Conservation (phyloP, 2,329 filamentous ascomycete species). For the Emericellopsis atlantica region DNA sequence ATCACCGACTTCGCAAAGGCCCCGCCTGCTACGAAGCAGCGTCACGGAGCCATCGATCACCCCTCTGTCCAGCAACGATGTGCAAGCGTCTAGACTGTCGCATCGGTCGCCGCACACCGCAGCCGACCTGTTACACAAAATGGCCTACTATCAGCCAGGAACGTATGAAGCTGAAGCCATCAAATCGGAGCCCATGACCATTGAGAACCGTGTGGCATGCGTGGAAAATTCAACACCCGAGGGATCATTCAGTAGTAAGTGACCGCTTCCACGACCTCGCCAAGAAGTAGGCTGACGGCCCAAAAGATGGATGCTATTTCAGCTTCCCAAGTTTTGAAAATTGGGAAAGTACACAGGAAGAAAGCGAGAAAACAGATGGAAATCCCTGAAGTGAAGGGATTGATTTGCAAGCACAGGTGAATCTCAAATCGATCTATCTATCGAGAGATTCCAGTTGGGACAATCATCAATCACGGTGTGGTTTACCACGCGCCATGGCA, state of each 20-base stretch:
- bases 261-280: too few species aligned
- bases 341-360: slow-evolving; percentile 33
- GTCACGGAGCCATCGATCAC: slow-evolving; percentile 47
- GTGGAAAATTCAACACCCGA: background rate
- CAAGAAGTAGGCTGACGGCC: background rate
- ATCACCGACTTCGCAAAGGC: slow-evolving; percentile 21
- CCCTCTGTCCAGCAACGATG: slow-evolving; percentile 31
- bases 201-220: background rate
- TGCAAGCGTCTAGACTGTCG: slow-evolving; percentile 30
- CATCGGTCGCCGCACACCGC: slow-evolving; percentile 20
- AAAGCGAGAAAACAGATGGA: slow-evolving; percentile 1
- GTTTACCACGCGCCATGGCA: too few species aligned
- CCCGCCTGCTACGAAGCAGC: slow-evolving; percentile 39
- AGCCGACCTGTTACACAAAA: slow-evolving; percentile 39
- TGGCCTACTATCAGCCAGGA: slow-evolving; percentile 19
- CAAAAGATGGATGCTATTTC: slow-evolving; percentile 38
- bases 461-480: too few species aligned
- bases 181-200: slow-evolving; percentile 1
- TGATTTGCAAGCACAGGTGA: too few species aligned
- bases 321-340: slow-evolving; percentile 65
- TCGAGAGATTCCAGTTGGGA: too few species aligned
- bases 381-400: background rate
- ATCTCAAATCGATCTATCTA: too few species aligned
- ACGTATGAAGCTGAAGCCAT: background rate
- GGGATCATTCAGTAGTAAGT: slow-evolving; percentile 1